Evolutionary conservation across 805 yeast genomes (phyloP), one percentile per base, ranked within the genome.

Genomic region (Metschnikowia anglica): DNA sequence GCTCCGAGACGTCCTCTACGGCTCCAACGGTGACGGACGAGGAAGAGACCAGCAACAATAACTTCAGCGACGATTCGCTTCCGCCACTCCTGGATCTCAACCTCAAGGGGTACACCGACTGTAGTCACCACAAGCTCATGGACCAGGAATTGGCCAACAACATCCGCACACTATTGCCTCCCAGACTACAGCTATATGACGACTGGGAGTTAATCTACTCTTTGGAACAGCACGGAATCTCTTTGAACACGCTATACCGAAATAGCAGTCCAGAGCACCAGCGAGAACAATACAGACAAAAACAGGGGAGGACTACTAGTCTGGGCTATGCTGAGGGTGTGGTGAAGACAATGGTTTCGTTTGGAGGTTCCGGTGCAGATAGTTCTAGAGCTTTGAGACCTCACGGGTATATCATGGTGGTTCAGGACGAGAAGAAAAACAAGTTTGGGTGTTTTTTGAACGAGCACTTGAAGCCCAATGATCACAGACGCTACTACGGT

Each of bases 201-300:
- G 75, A 76, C 5, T 93, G 98, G 99, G 63, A 74, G 5, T 62
- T 93, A 37, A 62, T 81, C 2, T 91, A 90, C 59, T 83, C 93
- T n/a, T 64, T 88, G 47, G 97, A 90, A 53, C 97, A 88, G 61
- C 87, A 89, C 60, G 99, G 99, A 0, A 83, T 95, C 0, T 86
- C 96, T 0, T 62, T 91, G 41, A 80, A 77, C 44, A 89, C 98
- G 0, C 63, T 93, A 13, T 91, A 90, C 59, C 66, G 75, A 12
- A 68, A 72, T 34, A 62, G 79, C 42, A 67, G 67, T 34, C 84
- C 85, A 0, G 68, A 60, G 8, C 51, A 58, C 44, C 74, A 70
- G 41, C 40, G 55, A 37, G 58, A 54, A 25, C 53, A 59, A 39
- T 32, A 20, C 28, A 31, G 41, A 10, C 33, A 37, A 20, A 35